These are phyloP conservation scores for Malassezia equina DNA, from an alignment of 1,284 basidiomycete species.

Conservation along the genomic window DNA sequence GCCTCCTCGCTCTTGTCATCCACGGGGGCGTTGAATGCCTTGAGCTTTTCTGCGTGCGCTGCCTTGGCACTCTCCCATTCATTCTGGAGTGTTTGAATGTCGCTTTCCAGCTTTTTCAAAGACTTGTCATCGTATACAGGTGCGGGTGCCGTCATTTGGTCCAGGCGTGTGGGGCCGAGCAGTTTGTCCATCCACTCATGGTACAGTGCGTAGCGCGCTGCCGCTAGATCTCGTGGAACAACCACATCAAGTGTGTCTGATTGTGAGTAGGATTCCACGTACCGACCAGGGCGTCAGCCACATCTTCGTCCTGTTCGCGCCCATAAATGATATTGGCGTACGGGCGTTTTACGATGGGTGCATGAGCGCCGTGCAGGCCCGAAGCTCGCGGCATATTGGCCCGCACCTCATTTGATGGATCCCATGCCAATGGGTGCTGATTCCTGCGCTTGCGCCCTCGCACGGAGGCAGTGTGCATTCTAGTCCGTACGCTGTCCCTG, in stretches of 20 bases:
- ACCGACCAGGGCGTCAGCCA: slow-evolving; percentile 18
- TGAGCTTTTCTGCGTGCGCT: neutral
- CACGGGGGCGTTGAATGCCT: neutral
- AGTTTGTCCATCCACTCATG: slow-evolving; percentile 40
- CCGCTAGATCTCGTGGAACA: slow-evolving; percentile 35
- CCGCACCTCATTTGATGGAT: slow-evolving; percentile 5
- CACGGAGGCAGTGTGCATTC: slow-evolving; percentile 10
- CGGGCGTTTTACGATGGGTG: slow-evolving; percentile 4
- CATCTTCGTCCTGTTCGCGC: slow-evolving; percentile 17
- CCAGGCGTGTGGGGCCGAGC: slow-evolving; percentile 38
- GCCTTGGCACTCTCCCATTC: slow-evolving; percentile 13
- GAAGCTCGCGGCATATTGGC: slow-evolving; percentile 12
- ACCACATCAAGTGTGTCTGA: slow-evolving; percentile 39
- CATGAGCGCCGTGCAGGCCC: neutral
- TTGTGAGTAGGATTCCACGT: neutral
- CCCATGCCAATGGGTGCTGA: slow-evolving; percentile 5
- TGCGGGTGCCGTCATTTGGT: slow-evolving; percentile 26
- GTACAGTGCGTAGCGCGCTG: slow-evolving; percentile 38
- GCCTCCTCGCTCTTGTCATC: slow-evolving; percentile 9
- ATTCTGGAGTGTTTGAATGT: slow-evolving; percentile 16
- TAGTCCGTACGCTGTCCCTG: neutral
- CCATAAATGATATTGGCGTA: slow-evolving; percentile 15
- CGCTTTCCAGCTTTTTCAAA: slow-evolving; percentile 18
- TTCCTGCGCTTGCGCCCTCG: slow-evolving; percentile 16
- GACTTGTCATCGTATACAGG: slow-evolving; percentile 30